Base-by-base conservation (phyloP, 2,329 filamentous ascomycete species). In the Graphilbum ipis-grandicollis region DNA sequence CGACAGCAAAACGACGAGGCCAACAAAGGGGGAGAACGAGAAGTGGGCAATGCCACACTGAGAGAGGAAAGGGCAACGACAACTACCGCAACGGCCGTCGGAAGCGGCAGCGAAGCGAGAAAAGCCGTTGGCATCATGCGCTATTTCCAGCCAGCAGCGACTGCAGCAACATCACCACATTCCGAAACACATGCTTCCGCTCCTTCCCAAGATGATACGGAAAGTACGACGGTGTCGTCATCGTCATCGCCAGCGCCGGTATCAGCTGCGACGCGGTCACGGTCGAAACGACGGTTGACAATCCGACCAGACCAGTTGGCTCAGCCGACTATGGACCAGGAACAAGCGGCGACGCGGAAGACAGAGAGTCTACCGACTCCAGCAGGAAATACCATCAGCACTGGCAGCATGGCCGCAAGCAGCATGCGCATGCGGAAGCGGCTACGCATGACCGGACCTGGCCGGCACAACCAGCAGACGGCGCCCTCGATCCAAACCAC, bases 401-500 rank as follows among this genome's bases (percentile, higher is more conserved):
- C 10, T 7, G 29, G 36, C 26, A 37, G 33, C 12, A 26, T 39
- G 28, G 30, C 33, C 2, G 36, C 43, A 1, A 39, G 39, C 13
- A 40, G 43, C 33, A 28, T 19, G 1, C 36, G 38, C 8, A 35
- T 39, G 39, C 37, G 43, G 9, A 14, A 34, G n/a, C 26, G 35
- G 17, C 31, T 43, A 14, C 35, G 30, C 10, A 28, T 7, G 6
- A 28, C 10, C 26, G 8, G 6, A 5, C 5, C 14, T 4, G 26
- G 6, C 5, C 6, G 26, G 12, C 26, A 28, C 26, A 7, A 28
- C 6, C 10, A 28, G 26, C 26, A 28, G 26, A 22, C 14, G 21
- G 19, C 19, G 7, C 23, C 22, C 12, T 10, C 19, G 4, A 50
- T 59, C 3, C 60, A 64, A 43, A 62, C 54, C 1, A 62, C 59